These are phyloP conservation scores for Pythium periplocum DNA, from an alignment of 352 stramenopile genomes.

Conservation along the genomic window DNA sequence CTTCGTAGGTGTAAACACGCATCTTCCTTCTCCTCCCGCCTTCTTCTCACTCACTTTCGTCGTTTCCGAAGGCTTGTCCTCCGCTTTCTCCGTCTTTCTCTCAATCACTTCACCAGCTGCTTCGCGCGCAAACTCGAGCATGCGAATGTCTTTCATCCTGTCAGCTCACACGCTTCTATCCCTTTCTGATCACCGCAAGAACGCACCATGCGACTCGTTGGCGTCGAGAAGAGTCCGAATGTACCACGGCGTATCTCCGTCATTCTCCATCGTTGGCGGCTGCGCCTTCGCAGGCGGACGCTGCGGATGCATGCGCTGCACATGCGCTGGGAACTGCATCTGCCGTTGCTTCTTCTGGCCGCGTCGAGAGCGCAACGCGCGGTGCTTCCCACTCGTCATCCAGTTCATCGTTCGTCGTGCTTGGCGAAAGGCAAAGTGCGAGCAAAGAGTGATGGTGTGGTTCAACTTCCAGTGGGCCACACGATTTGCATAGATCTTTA, in stretches of 20 bases:
- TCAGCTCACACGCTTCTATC: background rate
- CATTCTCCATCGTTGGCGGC: conserved; percentile 3
- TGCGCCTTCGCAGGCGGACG: conserved; percentile 11
- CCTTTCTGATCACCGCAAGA: conserved; percentile 1
- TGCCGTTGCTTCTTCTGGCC: conserved; percentile 25
- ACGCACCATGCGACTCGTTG: conserved; percentile 45
- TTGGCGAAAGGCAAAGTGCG: no score
- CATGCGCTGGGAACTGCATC: conserved; percentile 48
- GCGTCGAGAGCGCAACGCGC: conserved; percentile 44
- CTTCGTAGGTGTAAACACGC: conserved; percentile 57
- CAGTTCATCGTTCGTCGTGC: conserved; percentile 40
- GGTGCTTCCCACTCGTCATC: conserved; percentile 61
- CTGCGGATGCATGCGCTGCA: conserved; percentile 23
- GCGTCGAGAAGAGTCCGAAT: conserved; percentile 37
- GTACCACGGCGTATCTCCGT: conserved; percentile 38
- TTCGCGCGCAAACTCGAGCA: conserved; percentile 39
- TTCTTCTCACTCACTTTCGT: background rate
- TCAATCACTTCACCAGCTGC: conserved; percentile 7
- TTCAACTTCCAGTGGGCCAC: no score
- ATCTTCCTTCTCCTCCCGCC: conserved; percentile 17
- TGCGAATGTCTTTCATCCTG: conserved; percentile 35
- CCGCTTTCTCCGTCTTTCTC: background rate
- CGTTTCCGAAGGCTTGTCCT: background rate
- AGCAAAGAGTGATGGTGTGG: no score
- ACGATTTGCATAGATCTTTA: no score